Evolutionary conservation across 768 basidiomycete genomes (phyloP).

Genomic region (Boletus bicolor): DNA sequence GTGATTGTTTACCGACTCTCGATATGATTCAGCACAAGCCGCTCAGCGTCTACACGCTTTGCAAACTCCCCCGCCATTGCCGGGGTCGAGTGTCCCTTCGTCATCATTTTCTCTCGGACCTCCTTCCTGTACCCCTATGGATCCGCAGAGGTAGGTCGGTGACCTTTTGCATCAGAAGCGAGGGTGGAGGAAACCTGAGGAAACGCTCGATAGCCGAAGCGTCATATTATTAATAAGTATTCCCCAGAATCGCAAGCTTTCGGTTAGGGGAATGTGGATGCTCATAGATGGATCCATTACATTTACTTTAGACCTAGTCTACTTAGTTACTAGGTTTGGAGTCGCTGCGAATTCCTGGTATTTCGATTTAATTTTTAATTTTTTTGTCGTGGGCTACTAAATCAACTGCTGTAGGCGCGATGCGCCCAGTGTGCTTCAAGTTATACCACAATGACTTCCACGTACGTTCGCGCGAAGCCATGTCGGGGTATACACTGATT

Average conservation of each 20-base stretch:
- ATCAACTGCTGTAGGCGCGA: no score
- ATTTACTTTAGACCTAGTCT: no score
- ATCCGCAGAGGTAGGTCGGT: conserved; percentile 66
- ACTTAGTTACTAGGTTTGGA: no score
- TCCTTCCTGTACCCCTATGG: conserved; percentile 42
- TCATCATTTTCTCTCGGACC: conserved; percentile 49
- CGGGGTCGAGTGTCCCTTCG: conserved; percentile 76
- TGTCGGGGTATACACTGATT: conserved; percentile 1
- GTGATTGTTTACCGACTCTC: conserved; percentile 50
- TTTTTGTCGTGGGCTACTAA: no score
- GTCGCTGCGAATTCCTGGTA: no score
- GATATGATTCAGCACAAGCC: conserved; percentile 76
- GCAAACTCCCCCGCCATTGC: conserved; percentile 78
- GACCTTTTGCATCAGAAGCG: conserved; percentile 82
- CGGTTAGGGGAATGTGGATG: conserved; percentile 46
- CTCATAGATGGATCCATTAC: no score
- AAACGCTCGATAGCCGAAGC: conserved; percentile 57
- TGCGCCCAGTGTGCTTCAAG: background rate
- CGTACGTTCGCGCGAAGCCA: conserved; percentile 13
- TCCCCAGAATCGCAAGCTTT: conserved; percentile 74
- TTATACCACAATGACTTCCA: conserved; percentile 22
- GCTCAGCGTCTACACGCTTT: conserved; percentile 51
- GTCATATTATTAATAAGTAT: conserved; percentile 52
- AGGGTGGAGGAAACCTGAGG: conserved; percentile 45
- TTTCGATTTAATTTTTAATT: no score